Base-by-base conservation (phyloP, 208 protist genomes). In the Trypanosoma melophagium region DNA sequence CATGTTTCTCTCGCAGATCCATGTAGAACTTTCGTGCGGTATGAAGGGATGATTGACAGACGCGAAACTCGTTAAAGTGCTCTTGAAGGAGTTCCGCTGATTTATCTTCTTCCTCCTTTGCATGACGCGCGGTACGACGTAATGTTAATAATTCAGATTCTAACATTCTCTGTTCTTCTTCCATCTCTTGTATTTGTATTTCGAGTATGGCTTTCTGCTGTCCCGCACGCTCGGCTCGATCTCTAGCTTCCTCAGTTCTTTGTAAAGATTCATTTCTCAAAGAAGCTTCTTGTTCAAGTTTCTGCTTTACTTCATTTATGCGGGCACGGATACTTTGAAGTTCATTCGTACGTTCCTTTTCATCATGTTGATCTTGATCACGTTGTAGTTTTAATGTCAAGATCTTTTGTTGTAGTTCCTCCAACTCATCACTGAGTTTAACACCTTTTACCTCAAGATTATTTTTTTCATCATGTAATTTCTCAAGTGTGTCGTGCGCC, bases 401-500 rank as follows among this genome's bases (percentile, higher is more conserved):
- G 3, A 65, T 25, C 13, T 55, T 65, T 42, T 42, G 24, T n/a
- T 65, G 60, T n/a, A 65, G 40, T 24, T 40, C 1, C 22, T 54
- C 47, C 9, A 65, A 2, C 4, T 38, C 47, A 21, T 53, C 31
- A 24, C 53, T 22, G 5, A 65, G 21, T 3, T 3, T 28, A 44
- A 14, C 25, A 0, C 45, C 42, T n/a, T 71, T 60, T 16, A 49
- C 64, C 31, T 74, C 60, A 0, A 49, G 14, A 5, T 24, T 42
- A 19, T 25, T 19, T 41, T 55, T 53, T 38, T 71, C 47, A 19
- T 44, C 52, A 22, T 74, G 17, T 44, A 81, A 40, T 54, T 41
- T 28, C 40, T 22, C 14, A 12, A 74, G 21, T 9, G 54, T 35
- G 16, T 42, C 44, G 3, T 50, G 45, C 1, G 62, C 31, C 12